These are phyloP conservation scores for Serendipita sp. DNA, from an alignment of 768 basidiomycete species.

Conservation along the genomic window DNA sequence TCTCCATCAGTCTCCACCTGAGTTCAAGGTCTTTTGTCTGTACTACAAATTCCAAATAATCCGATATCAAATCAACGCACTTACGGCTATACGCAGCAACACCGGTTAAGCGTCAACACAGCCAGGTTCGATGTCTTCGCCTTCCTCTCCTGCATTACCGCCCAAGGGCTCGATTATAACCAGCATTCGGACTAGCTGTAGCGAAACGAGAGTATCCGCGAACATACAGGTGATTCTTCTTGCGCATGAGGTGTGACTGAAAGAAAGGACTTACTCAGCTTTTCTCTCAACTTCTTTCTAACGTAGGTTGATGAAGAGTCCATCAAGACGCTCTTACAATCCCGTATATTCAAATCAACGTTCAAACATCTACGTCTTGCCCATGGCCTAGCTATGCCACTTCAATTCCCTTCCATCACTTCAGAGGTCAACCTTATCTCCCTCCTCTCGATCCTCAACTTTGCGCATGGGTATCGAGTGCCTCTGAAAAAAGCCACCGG, in stretches of 20 bases:
- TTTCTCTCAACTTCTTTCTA: neutral
- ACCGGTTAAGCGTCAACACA: too few species aligned
- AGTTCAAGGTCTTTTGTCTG: too few species aligned
- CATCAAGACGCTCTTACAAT: conserved; percentile 46
- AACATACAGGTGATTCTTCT: neutral
- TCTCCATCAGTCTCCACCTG: too few species aligned
- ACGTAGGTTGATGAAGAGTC: conserved; percentile 38
- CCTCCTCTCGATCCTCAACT: conserved; percentile 63
- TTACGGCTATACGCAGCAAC: too few species aligned
- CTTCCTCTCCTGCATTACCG: neutral
- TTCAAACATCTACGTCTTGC: conserved; percentile 42
- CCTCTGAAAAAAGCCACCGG: conserved; percentile 56
- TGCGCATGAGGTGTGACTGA: neutral
- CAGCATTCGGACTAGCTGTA: neutral
- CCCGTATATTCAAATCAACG: conserved; percentile 44
- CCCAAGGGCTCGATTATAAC: neutral
- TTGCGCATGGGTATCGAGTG: conserved; percentile 64
- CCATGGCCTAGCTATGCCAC: conserved; percentile 62
- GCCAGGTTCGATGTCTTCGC: too few species aligned
- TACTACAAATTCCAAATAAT: too few species aligned
- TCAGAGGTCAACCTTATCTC: conserved; percentile 75
- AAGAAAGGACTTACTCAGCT: neutral
- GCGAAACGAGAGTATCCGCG: neutral
- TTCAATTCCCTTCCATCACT: conserved; percentile 55
- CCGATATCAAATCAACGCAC: too few species aligned